Base-by-base conservation (phyloP, 331 rosid species). In the Malus hybrid region DNA sequence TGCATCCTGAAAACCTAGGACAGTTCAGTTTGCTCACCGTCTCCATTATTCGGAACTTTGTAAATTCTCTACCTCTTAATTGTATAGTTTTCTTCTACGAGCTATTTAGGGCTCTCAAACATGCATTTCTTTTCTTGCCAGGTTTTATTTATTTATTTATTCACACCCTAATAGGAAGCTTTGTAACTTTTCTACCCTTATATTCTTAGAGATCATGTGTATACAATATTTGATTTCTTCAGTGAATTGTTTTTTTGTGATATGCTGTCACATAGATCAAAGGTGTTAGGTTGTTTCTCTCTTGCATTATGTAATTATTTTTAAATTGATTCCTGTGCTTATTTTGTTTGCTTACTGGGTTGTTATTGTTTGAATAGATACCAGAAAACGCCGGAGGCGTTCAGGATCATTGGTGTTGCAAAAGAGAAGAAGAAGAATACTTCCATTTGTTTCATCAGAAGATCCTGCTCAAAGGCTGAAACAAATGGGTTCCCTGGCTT, bases 401-500 rank as follows among this genome's bases (percentile, higher is more conserved):
- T 65, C 93, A 42, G 78, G 86, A 64, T 70, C 93, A 48, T 79
- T 89, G 73, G 88, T 87, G 65, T 39, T 85, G 76, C 94, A 90
- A 46, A 93, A 93, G 98, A 93, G 74, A 74, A 88, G 80, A 61
- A 88, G 96, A 78, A 88, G 90, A 78, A 53, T 93, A 18, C 79
- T 93, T 48, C 91, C 98, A 19, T 93, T 83, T 78, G 66, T 82
- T 85, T 93, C 98, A 70, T 65, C 91, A n/a, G 86, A 86, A 72
- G 91, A 90, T 86, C 85, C 83, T 70, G 77, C 73, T 72, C 86
- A 70, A 72, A 87, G 94, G 82, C 67, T 88, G 75, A 84, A 88
- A 76, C 97, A 87, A 78, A 87, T 90, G 97, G 81, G 84, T 77
- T 90, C 93, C 16, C 93, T 93, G 77, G 98, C 96, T 76, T 62